Percentiles rank a stretch among this genome's conserved stretches.
Conservation (phyloP, 108 stramenopile genomes). For the Conticribra guillardii region DNA sequence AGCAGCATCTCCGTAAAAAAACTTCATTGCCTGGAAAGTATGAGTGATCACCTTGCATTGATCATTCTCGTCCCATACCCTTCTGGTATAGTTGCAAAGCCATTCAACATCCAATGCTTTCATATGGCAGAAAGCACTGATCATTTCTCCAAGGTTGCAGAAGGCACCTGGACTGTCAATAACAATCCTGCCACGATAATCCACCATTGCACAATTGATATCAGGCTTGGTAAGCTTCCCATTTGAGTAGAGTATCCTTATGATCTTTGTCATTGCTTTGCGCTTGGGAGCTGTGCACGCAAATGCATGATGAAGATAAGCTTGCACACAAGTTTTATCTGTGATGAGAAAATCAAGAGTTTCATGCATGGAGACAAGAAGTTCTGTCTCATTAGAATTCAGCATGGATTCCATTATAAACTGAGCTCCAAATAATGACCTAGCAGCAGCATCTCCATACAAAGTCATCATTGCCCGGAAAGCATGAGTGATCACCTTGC, state of each 20-base stretch:
- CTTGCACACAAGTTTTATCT: constrained; percentile 55
- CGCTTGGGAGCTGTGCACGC: constrained; percentile 76
- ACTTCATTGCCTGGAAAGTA: constrained; percentile 11
- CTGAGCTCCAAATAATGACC: too few species aligned
- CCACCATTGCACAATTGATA: constrained; percentile 53
- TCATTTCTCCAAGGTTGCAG: constrained; percentile 66
- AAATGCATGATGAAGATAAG: constrained; percentile 54
- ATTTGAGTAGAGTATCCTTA: constrained; percentile 59
- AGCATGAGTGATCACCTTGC: constrained; percentile 24
- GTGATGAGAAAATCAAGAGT: constrained; percentile 60
- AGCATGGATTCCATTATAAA: constrained; percentile 75
- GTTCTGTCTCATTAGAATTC: constrained; percentile 59
- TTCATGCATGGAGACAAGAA: constrained; percentile 73
- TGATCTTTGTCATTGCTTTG: constrained; percentile 54
- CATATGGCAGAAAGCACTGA: constrained; percentile 52
- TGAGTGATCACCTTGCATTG: constrained; percentile 27
- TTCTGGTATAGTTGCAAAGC: constrained; percentile 52
- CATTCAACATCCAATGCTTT: constrained; percentile 59
- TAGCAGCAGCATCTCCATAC: constrained; percentile 17
- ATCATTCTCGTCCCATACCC: constrained; percentile 4
- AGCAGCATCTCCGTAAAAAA: constrained; percentile 13
- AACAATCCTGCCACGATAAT: constrained; percentile 62
- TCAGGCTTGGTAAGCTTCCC: constrained; percentile 56
- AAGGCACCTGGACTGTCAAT: constrained; percentile 66
- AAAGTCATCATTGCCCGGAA: constrained; percentile 4